phyloP scores from a whole-genome alignment of 768 basidiomycete genomes.

The Obba rivulosa region DNA sequence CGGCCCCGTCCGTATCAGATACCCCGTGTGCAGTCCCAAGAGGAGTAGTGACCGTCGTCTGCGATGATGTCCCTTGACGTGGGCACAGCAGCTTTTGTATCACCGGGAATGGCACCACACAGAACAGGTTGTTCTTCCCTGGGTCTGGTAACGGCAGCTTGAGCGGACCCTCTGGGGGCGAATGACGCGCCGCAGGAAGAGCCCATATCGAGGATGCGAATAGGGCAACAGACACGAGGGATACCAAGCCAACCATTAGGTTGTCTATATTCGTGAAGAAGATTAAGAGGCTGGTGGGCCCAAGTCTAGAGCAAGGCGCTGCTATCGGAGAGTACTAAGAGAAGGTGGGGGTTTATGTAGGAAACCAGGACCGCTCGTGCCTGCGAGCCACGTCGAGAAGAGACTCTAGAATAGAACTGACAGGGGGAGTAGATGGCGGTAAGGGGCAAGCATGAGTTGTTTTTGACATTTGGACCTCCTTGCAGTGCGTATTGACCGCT shows the following conservation, averaged over 20 bases:
- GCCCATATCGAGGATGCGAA: constrained; percentile 26
- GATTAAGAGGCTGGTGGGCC: constrained; percentile 7
- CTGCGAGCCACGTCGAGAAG: constrained; percentile 9
- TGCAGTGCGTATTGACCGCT: constrained; percentile 11
- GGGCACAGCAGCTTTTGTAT: constrained; percentile 39
- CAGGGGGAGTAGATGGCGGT: constrained; percentile 12
- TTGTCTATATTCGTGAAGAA: constrained; percentile 7
- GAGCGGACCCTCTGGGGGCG: constrained; percentile 3
- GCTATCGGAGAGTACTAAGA: constrained; percentile 1
- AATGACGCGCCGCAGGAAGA: constrained; percentile 19
- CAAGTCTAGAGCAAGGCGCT: constrained; percentile 4
- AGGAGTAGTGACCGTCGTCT: constrained; percentile 36
- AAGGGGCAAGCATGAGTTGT: constrained; percentile 8
- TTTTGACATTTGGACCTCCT: neutral
- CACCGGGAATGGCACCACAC: constrained; percentile 37
- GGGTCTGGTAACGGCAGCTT: constrained; percentile 34
- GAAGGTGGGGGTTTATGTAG: constrained; percentile 11
- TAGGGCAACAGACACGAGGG: constrained; percentile 29
- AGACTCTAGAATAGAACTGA: constrained; percentile 3
- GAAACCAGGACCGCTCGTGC: constrained; percentile 5
- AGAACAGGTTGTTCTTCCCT: constrained; percentile 37
- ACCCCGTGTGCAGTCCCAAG: constrained; percentile 55
- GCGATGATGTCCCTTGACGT: constrained; percentile 18
- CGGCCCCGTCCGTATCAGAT: constrained; percentile 40
- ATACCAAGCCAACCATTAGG: constrained; percentile 31